Evolutionary conservation across 257 asterid genomes (phyloP), one percentile per base, ranked within the genome.

Genomic region (Linaria vulgaris): DNA sequence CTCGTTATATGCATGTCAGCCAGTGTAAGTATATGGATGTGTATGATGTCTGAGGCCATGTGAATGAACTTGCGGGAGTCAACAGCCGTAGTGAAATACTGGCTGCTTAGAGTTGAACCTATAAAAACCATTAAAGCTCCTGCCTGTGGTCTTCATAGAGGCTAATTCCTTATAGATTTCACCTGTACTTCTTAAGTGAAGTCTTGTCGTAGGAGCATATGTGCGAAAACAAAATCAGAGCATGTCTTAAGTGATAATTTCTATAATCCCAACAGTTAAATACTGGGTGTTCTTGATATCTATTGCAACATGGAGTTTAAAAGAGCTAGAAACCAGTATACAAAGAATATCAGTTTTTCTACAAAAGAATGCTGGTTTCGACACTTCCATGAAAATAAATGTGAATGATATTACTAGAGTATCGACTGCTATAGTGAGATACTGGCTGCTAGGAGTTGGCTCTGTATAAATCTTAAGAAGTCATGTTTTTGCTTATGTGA

Each of bases 61-160:
- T n/a, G 11, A n/a, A 44, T 44, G 49, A 44, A 44, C 13, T 52
- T 59, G 34, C 53, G 43, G 31, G 53, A 52, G 21, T 47, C 20
- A 19, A 44, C 49, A 15, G 22, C 39, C 11, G 17, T 44, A 34
- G 55, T 59, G 53, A 34, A 2, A 34, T 45, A 68, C 44, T 48
- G 50, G n/a, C 47, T 56, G 63, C 54, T 55, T 52, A 6, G 25
- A 10, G 66, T 53, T 66, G 72, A 55, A 63, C 15, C 17, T 51
- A 44, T 68, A 20, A 15, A 46, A 49, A 34, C 13, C 54, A 48
- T 27, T 25, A 21, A 48, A 16, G 17, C 5, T 58, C 38, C 16
- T 61, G 38, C 5, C 30, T 27, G 37, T 44, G 9, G 22, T 17
- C 9, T 43, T 20, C 56, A 57, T 23, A n/a, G 62, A 9, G 64